These are phyloP conservation scores for Amborella trichopoda DNA, from an alignment of 164 flowering plant species.

Conservation along the genomic window DNA sequence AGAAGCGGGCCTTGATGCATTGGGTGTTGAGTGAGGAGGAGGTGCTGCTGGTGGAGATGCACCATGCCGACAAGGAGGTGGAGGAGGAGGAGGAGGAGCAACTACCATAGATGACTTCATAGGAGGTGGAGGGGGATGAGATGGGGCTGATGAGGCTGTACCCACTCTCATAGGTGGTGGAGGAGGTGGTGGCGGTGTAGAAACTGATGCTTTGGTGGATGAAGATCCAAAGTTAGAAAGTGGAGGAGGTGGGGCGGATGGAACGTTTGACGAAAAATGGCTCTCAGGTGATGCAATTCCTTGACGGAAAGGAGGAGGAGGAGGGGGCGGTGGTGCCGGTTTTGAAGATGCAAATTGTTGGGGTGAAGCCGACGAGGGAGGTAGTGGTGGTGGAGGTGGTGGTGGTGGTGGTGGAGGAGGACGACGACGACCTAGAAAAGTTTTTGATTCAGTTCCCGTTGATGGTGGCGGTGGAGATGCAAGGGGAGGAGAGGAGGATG, in stretches of 20 bases:
- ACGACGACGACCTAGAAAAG: neutral
- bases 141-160: conserved; percentile 23
- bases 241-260: neutral
- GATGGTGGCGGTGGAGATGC: conserved; percentile 25
- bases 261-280: neutral
- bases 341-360: conserved; percentile 3
- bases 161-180: conserved; percentile 11
- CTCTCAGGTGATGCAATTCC: neutral
- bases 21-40: conserved; percentile 25
- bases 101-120: neutral
- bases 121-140: conserved; percentile 13
- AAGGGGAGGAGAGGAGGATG: conserved; percentile 16
- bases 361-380: conserved; percentile 6
- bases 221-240: neutral
- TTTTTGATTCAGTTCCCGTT: neutral
- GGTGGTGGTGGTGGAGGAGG: conserved; percentile 5
- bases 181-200: conserved; percentile 9
- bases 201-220: neutral
- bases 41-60: conserved; percentile 19
- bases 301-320: conserved; percentile 11
- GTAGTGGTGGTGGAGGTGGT: conserved; percentile 9
- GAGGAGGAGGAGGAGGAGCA: conserved; percentile 11
- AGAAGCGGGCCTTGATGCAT: conserved; percentile 6
- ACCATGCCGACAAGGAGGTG: neutral
- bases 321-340: conserved; percentile 14